Evolutionary conservation across 306 rosid genomes (phyloP), one percentile per base, ranked within the genome.

Genomic region (Lathyrus tuberosus): DNA sequence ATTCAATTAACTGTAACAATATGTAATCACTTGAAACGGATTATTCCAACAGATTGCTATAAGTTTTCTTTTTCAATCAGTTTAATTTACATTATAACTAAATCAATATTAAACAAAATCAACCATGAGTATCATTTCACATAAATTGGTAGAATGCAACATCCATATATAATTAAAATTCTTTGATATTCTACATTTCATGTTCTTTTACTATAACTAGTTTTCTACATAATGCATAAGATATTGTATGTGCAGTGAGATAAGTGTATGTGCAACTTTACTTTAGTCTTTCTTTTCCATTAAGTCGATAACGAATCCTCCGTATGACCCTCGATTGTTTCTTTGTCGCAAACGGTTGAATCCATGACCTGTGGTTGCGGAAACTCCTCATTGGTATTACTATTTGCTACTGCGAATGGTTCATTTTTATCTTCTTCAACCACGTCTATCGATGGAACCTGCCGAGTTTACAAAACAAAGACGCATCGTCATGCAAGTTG

Each of bases 231-330:
- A 13, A 31, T 46, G 44, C 41, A 65, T 33, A 12, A 56, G 30
- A 47, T 46, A 56, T 6, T 37, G 38, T 59, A 71, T 60, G 59
- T 71, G 68, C 76, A 71, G 8, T 57, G 77, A 48, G 20, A 35
- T 53, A 10, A 10, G 42, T 20, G 14, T 37, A 17, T 62, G 17
- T 63, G 30, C 37, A 53, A 4, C 53, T 63, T 35, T 18, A 37
- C 10, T 11, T 5, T 53, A 59, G 22, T 44, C 26, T n/a, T 18
- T 47, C 65, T 64, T 59, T 31, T 46, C 33, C 42, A 16, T 26
- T 41, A 4, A 62, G 41, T 7, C 18, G n/a, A 20, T 30, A 44
- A 57, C 53, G 59, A 65, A 59, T 67, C 52, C 22, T 73, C 33
- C 65, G 1, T 15, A 57, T 38, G 63, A 2, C 58, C 72, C 47